Evolutionary conservation across 2,329 filamentous ascomycete species (phyloP), one percentile per base, ranked within the genome.

Genomic region (Curvularia verruculosa): DNA sequence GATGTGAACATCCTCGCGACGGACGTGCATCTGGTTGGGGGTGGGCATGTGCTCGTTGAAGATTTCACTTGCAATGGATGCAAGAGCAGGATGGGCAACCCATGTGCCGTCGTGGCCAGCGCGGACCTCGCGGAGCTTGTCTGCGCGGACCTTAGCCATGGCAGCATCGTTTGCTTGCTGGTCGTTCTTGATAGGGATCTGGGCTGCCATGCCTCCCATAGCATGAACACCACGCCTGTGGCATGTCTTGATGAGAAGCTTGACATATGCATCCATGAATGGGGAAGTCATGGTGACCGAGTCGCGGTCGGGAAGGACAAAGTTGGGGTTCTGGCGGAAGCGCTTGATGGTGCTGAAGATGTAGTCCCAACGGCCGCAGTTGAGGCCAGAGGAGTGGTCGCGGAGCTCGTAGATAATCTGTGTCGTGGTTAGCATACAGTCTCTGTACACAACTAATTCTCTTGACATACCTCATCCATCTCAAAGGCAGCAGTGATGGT

Each of bases 281-380:
- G 95, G 95, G 1, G 94, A 90, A 12, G 93, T 98, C 95, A 99
- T 98, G 68, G 95, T 99, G 53, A 99, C 92, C 59, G 87, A 84
- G 53, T 89, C 89, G 60, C 95, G 91, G 78, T 99, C 94, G 26
- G 95, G 95, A 19, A 99, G 88, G 55, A 98, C 87, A 75, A 98
- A 98, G 81, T 89, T 88, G 71, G 90, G 84, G 83, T 97, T 95
- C 73, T 96, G 87, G 76, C 95, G 91, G 89, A 98, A 96, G 80
- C 96, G 96, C 86, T 99, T 99, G 84, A 99, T 98, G 75, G 94
- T 92, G 78, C 90, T 95, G 85, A 99, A 99, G 81, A 99, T 98
- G 84, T 99, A 99, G 77, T 99, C 95, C 95, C 95, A 99, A 68
- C 95, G 90, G 64, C 95, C 95, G 80, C 95, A 98, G 87, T 99